Base-by-base conservation (phyloP, 2,329 filamentous ascomycete species). In the Sarocladium strictum region DNA sequence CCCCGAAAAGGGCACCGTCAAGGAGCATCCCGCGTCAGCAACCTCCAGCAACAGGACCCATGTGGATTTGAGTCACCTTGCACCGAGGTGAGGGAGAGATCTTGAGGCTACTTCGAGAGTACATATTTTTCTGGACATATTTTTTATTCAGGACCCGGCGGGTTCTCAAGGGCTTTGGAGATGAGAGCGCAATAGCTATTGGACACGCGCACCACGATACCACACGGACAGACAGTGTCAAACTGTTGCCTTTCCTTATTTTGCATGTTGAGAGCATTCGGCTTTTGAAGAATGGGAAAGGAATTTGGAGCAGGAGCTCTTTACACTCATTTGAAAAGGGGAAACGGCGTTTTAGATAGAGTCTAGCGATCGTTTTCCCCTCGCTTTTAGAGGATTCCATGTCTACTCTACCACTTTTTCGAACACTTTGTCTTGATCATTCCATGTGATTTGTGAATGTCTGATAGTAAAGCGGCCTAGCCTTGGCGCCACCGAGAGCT, bases 31-130 rank as follows among this genome's bases (percentile, higher is more conserved):
- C 53, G 64, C 66, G 38, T 63, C 69, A 15, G 58, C 71, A 12
- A 67, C 3, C 29, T n/a, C 19, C 47, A 12, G 29, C 47, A 23
- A 10, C 50, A 17, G 50, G 50, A 15, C 64, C 69, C 12, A 57
- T 76, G 53, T 83, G 80, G 80, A 83, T 83, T 59, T 82, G 62
- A 61, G 47, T 49, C 35, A 40, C 11, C 43, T 21, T 19, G 17
- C 23, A 27, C 24, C 17, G 21, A 9, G 23, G 43, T 15, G 17
- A 19, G 21, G 47, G 4, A 21, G n/a, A 17, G 27, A 15, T 21
- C 3, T 51, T 51, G 47, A 51, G 43, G 29, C 26, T 21, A 32
- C 41, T 65, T 67, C 61, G 58, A 43, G 61, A 65, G 65, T 68
- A 67, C 56, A 69, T 69, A 68, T 58, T 65, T 63, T 58, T 58